Base-by-base conservation (phyloP, 805 yeast species). In the Candida fluviatilis region DNA sequence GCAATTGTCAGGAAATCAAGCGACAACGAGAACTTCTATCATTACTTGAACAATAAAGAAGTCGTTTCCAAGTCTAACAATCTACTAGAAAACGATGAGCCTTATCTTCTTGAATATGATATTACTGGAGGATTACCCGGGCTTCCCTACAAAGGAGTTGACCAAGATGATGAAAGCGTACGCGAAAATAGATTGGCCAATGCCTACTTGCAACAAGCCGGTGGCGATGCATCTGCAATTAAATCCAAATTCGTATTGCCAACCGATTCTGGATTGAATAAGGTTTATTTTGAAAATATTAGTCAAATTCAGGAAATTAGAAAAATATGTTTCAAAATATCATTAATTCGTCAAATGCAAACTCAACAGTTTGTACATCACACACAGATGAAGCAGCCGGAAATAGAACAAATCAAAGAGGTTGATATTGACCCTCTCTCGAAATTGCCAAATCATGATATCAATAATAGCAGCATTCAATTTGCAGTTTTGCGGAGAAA, bases 281-380 rank as follows among this genome's bases (percentile, higher is more conserved):
- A 73, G 12, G 64, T 78, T 6, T 64, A 86, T 39, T 70, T 76
- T 49, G 71, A 73, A 15, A 93, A 90, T 50, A 80, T 93, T 31
- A 64, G 70, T 1, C 76, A 83, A 46, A 86, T 93, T 71, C 97
- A 91, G 62, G 88, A 88, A 49, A 84, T 93, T 25, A 69, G 99
- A 41, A 84, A 82, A 46, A 71, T 87, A 3, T 90, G 97, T 56
- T 85, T 88, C 63, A 90, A 90, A 57, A 86, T 93, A 15, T 81
- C 91, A 4, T 65, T 89, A 35, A 86, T 93, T 41, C 71, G 96
- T 47, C 90, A 90, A 54, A 83, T 93, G 83, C 98, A 93, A 60
- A 84, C 84, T 14, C 86, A 83, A 36, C 82, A 79, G 42, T 80
- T 79, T 57, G 66, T 84, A 35, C 91, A 84, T 52, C 83, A 82